Evolutionary conservation across 2,329 filamentous ascomycete genomes (phyloP), one percentile per base, ranked within the genome.

Genomic region (Fusarium sororula): DNA sequence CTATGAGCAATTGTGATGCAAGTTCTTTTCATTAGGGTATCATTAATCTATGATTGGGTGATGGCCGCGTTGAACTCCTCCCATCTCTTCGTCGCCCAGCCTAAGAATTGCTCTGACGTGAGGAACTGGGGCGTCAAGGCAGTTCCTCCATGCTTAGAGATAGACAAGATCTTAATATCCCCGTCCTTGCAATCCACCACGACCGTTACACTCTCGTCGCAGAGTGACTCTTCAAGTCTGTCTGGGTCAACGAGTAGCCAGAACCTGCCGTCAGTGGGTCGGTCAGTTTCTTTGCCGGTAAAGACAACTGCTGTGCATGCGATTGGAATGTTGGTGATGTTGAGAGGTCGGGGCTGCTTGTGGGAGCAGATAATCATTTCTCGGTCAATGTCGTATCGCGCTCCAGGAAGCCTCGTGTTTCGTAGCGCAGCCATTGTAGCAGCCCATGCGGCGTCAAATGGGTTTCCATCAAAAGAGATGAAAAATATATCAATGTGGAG

Each of bases 401-500:
- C 94, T 57, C 85, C 85, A 0, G 96, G 96, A 17, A 99, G 84
- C 66, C 87, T 90, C 9, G 94, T 96, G 81, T 96, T 90, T 60
- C 86, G 87, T 67, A 99, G 84, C 12, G 96, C 96, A 14, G 95
- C 94, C 28, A 98, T 82, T 1, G 97, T 88, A 18, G 94, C 91
- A 2, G 92, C 89, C 95, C 96, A 98, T 0, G 94, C 94, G 2
- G 94, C 93, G 79, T 99, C 96, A 74, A 98, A 95, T 4, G 94
- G 90, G 78, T 96, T 97, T 11, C 96, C 96, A 73, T 98, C 95
- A 56, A 98, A 90, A 1, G 94, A 97, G 75, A 99, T 92, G 83
- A 98, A 96, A 79, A 98, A 89, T n/a, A 98, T 87, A 80, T 98
- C 96, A 74, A 99, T 93, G 82, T 98, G 98, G 26, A 99, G 90